Evolutionary conservation across 2,329 filamentous ascomycete species (phyloP), one percentile per base, ranked within the genome.

Genomic region (Microsporum ferrugineum): DNA sequence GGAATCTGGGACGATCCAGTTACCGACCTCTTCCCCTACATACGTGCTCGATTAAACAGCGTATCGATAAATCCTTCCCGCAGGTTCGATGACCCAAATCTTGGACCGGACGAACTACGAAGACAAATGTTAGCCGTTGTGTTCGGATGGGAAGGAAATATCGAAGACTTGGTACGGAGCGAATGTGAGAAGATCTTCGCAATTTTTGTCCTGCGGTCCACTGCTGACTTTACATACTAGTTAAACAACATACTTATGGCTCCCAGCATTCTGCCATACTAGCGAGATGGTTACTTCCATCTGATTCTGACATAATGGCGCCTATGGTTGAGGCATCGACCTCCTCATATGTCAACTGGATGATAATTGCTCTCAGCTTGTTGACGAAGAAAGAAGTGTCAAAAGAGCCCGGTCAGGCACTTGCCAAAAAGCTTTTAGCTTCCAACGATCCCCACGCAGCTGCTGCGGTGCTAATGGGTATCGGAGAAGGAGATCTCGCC

Each of bases 321-420:
- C 84, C 88, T 1, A 88, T 87, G 77, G 76, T 85, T 41, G 78
- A 84, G 49, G 88, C 90, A 0, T 85, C 92, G 66, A 87, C 89
- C n/a, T 91, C 94, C 82, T 92, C 90, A 7, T 90, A 88, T 1
- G 89, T 89, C 0, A 94, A 97, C 73, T 99, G 94, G 94, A 96
- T 99, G 90, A 77, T 97, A 62, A 78, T 99, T 39, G 92, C 94
- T 8, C 76, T 99, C 58, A 95, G 89, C 70, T 88, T 89, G 45
- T 95, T 97, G 75, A 90, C 88, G 58, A 83, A 85, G 2, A 79
- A 84, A 63, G 80, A 84, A 41, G 90, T 90, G 0, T 89, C 95
- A 68, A 91, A 95, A 71, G 95, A 95, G 72, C 84, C 97, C 14
- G 91, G 89, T 0, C 88, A 92, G 62, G 87, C 90, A 2, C 96